Base-by-base conservation (phyloP, 345 rosid species). In the Ceriops tagal region DNA sequence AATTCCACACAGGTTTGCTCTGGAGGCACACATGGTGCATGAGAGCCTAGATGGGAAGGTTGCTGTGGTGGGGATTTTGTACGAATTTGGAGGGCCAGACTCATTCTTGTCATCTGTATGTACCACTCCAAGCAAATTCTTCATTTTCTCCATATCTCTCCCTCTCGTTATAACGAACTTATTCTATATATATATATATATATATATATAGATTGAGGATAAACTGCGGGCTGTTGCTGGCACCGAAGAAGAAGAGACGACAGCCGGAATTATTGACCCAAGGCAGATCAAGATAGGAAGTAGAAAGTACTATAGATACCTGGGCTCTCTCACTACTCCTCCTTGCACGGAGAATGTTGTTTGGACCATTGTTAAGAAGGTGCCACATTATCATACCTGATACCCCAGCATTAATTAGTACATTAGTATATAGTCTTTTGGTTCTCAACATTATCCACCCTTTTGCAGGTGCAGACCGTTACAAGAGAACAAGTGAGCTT, bases 321-420 rank as follows among this genome's bases (percentile, higher is more conserved):
- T 84, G 1, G 98, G 98, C 46, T 93, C 98, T 62, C 96, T 93
- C n/a, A 93, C 97, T 1, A 5, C 63, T 69, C 98, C 97, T 77
- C 97, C 98, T 57, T 93, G 98, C 81, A 83, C 91, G 1, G 83
- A 91, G 74, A 82, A 86, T 74, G 88, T 91, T 28, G 10, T 69
- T 13, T 93, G 98, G 98, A 93, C 86, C 73, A 58, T 93, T 58
- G 76, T 84, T n/a, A 74, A 60, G 57, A 84, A 90, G 89, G 98
- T 89, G 24, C 30, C 30, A 16, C 30, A 28, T 8, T 4, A 1
- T 22, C 26, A 13, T 10, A 4, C 16, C 37, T 7, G 37, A 34
- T 34, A 0, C 8, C 47, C 30, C 28, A 39, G 55, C 18, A 31
- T 30, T 18, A 26, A 46, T 43, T 59, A 43, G 49, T 3, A 39